Evolutionary conservation across 2,329 filamentous ascomycete genomes (phyloP), one percentile per base, ranked within the genome.

Genomic region (Paraphoma chrysanthemicola): DNA sequence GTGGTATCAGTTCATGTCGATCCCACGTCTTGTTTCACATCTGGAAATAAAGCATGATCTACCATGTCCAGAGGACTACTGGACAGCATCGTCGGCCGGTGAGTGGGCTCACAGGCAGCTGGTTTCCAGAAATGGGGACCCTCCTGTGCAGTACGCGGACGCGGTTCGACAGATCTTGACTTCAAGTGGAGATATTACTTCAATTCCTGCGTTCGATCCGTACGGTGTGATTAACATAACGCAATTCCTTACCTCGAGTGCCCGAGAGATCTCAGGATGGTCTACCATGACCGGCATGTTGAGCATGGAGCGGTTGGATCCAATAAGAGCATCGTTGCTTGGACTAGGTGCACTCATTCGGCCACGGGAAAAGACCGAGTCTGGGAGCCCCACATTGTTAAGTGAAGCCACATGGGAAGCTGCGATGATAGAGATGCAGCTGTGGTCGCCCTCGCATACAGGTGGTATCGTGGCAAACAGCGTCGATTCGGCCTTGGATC

Each of bases 361-460:
- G 18, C 38, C 63, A 29, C 31, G 55, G 23, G 47, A 48, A 5
- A 16, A 30, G 10, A 31, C 12, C n/a, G 45, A 44, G 17, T 42
- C 45, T 18, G 54, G 6, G 6, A 57, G 48, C 36, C 55, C 36
- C 59, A 60, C 52, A 9, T 50, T 59, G 2, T 42, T 68, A 10
- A 54, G 55, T 16, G 63, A 66, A 31, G 58, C 60, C 11, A 63
- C 66, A 4, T 68, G 66, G 66, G 55, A 68, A 39, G 59, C 60
- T 12, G 63, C 66, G 11, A 68, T 68, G 63, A 67, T 68, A 5
- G 63, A 67, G 39, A 53, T 68, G 48, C 66, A 67, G 38, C 60
- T 65, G 58, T 67, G 64, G 66, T 67, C 66, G 12, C 64, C 64
- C 18, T 56, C 66, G n/a, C 66, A 68, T 28, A 67, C 66, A 4